phyloP scores from a whole-genome alignment of 2,329 filamentous ascomycete species.

The Dothiorella sarmentorum region DNA sequence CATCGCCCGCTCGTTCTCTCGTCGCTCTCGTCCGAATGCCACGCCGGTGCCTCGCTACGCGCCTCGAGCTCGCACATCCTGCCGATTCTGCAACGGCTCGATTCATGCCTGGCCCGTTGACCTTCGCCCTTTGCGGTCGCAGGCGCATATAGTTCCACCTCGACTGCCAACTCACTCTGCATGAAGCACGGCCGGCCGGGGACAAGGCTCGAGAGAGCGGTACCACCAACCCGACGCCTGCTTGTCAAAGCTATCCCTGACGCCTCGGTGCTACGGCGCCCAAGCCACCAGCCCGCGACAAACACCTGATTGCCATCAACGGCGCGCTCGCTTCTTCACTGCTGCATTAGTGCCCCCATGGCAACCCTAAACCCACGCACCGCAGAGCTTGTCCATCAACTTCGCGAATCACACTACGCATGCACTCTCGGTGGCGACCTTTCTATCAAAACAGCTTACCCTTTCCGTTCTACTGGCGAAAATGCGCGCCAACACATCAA shows the following conservation, averaged over 20 bases:
- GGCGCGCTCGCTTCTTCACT: conserved; percentile 11
- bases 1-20: too few species aligned
- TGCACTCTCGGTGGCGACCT: conserved; percentile 13
- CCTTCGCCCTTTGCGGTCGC: conserved; percentile 7
- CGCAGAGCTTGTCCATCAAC: not conserved
- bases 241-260: conserved; percentile 4
- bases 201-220: conserved; percentile 6
- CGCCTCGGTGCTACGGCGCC: not conserved
- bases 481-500: conserved; percentile 88
- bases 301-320: conserved; percentile 9
- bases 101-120: conserved; percentile 8
- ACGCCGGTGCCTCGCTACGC: too few species aligned
- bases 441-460: conserved; percentile 17
- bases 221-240: conserved; percentile 17
- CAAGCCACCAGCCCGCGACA: not conserved
- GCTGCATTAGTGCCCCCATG: conserved; percentile 1
- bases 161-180: conserved; percentile 34
- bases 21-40: too few species aligned
- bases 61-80: not conserved
- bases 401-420: conserved; percentile 14
- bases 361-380: not conserved
- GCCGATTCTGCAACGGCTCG: conserved; percentile 16
- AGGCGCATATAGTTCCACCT: conserved; percentile 28
- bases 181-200: conserved; percentile 17
- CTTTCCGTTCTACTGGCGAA: conserved; percentile 66